These are phyloP conservation scores for Teunomyces funiuensis DNA, from an alignment of 805 yeast genomes.

Conservation along the genomic window DNA sequence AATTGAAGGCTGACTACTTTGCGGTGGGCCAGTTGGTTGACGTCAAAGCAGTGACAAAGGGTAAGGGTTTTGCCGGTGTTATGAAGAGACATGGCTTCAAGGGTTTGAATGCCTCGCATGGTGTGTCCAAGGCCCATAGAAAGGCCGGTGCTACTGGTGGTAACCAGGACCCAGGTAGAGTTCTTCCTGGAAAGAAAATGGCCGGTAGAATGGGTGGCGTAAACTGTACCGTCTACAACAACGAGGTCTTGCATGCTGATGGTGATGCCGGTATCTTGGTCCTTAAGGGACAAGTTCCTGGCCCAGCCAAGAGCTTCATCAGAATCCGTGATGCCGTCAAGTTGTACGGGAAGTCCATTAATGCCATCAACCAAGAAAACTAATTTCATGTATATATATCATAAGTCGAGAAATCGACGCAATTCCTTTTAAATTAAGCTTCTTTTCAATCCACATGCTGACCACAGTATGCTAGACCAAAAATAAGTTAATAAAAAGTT, in stretches of 20 bases:
- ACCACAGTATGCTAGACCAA: slow-evolving; percentile 13
- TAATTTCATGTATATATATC: slow-evolving; percentile 10
- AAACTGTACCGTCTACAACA: slow-evolving; percentile 70
- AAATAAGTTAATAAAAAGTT: slow-evolving; percentile 14
- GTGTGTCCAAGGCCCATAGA: slow-evolving; percentile 91
- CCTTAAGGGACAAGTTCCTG: slow-evolving; percentile 89
- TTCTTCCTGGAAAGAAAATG: slow-evolving; percentile 95
- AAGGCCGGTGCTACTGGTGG: slow-evolving; percentile 97
- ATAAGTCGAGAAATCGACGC: not conserved
- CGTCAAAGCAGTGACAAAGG: slow-evolving; percentile 74
- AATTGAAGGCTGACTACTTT: slow-evolving; percentile 80
- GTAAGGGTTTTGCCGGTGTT: slow-evolving; percentile 97
- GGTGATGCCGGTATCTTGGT: slow-evolving; percentile 78
- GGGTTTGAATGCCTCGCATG: slow-evolving; percentile 92
- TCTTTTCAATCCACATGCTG: slow-evolving; percentile 9
- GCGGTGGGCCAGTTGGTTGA: slow-evolving; percentile 83
- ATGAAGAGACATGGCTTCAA: slow-evolving; percentile 91
- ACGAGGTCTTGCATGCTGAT: slow-evolving; percentile 74
- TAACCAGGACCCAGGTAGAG: slow-evolving; percentile 94
- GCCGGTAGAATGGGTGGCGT: slow-evolving; percentile 94
- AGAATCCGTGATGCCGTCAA: slow-evolving; percentile 79
- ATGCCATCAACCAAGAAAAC: slow-evolving; percentile 9
- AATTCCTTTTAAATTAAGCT: slow-evolving; percentile 1
- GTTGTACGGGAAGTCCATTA: slow-evolving; percentile 39
- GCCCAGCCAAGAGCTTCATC: slow-evolving; percentile 76